Evolutionary conservation across 441 rosid species (phyloP).

Genomic region (Pelargonium citronellum): DNA sequence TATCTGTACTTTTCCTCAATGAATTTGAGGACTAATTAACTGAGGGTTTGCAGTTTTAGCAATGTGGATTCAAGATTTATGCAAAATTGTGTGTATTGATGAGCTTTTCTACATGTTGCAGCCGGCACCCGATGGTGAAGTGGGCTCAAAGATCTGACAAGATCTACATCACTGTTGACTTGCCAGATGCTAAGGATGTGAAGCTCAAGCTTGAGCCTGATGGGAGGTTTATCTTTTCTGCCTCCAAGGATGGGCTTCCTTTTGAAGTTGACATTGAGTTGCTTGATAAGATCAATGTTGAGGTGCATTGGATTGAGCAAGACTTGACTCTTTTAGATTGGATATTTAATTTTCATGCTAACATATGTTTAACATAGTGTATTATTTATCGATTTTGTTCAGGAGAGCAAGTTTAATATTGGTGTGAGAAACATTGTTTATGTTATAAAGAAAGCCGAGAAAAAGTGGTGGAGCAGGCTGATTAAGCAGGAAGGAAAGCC

Average conservation of each 20-base stretch:
- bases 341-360: too few species aligned
- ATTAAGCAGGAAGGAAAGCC: conserved; percentile 46
- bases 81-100: not conserved
- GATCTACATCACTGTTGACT: conserved; percentile 47
- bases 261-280: conserved; percentile 53
- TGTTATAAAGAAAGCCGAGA: conserved; percentile 52
- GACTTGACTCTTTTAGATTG: too few species aligned
- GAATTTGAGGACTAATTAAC: too few species aligned
- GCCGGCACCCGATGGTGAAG: conserved; percentile 56
- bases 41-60: too few species aligned
- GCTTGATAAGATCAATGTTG: conserved; percentile 36
- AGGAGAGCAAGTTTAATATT: conserved; percentile 56
- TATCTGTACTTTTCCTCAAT: too few species aligned
- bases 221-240: conserved; percentile 55
- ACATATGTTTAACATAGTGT: too few species aligned
- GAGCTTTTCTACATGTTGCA: conserved; percentile 17
- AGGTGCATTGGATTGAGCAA: conserved; percentile 23
- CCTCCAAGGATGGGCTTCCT: conserved; percentile 37
- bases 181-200: conserved; percentile 61
- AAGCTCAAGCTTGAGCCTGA: conserved; percentile 58
- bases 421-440: conserved; percentile 45
- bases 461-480: conserved; percentile 63
- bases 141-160: conserved; percentile 65
- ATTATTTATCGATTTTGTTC: not conserved
- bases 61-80: too few species aligned